Evolutionary conservation across 441 rosid species (phyloP).

Genomic region (Arabidopsis lyrata): DNA sequence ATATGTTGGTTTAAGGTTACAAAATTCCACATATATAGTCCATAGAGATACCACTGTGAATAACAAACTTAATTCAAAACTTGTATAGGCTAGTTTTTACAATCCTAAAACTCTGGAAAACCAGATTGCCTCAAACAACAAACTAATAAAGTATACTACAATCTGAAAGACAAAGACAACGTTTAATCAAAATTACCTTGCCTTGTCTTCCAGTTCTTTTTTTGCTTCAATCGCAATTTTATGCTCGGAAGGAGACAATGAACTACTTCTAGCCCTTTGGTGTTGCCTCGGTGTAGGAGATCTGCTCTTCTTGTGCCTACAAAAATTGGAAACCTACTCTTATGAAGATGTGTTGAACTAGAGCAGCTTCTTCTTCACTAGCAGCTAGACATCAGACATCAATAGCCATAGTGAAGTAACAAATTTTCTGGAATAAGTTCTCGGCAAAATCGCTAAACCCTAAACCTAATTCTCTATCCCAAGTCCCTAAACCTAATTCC

Average conservation of each 20-base stretch:
- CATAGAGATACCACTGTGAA: neutral
- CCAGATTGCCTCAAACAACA: constrained; percentile 11
- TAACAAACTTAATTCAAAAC: constrained; percentile 9
- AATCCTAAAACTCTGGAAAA: neutral
- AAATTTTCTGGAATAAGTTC: neutral
- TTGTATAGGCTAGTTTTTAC: too few species aligned
- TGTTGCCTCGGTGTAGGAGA: constrained; percentile 63
- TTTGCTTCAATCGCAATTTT: constrained; percentile 51
- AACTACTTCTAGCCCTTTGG: constrained; percentile 51
- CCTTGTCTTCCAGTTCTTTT: constrained; percentile 63
- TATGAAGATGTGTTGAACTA: constrained; percentile 48
- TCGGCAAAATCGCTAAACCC: neutral
- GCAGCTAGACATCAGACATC: neutral
- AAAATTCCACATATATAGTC: neutral
- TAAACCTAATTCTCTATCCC: constrained; percentile 7
- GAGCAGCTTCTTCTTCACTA: constrained; percentile 50
- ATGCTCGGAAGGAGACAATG: constrained; percentile 59
- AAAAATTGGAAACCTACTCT: constrained; percentile 38
- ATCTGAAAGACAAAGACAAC: constrained; percentile 18
- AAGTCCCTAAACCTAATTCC: constrained; percentile 10
- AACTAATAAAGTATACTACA: constrained; percentile 14
- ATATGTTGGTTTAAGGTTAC: neutral
- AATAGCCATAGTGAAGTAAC: neutral
- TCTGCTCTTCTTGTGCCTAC: constrained; percentile 56
- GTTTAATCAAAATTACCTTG: constrained; percentile 47